Evolutionary conservation across 371 early-diverging fungal species (phyloP).

Genomic region (Cokeromyces recurvatus): DNA sequence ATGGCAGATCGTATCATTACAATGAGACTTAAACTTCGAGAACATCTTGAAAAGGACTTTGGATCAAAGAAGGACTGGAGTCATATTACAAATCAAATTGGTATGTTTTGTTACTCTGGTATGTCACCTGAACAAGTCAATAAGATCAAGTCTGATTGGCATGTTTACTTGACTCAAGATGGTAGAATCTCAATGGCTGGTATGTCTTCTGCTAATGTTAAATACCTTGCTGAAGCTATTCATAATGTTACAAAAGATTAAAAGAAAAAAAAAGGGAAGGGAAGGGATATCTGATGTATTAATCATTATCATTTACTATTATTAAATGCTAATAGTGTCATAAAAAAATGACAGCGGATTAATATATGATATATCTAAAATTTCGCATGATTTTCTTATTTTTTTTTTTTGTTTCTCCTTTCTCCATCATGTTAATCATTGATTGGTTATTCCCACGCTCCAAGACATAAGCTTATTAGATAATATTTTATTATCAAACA

Average conservation of each 20-base stretch:
- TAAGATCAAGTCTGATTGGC: constrained; percentile 79
- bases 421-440: no score
- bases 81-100: constrained; percentile 97
- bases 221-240: constrained; percentile 94
- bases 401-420: no score
- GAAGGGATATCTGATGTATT: no score
- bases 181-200: constrained; percentile 98
- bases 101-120: constrained; percentile 99
- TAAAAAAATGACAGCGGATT: no score
- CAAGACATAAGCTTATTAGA: no score
- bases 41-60: constrained; percentile 80
- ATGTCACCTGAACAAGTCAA: constrained; percentile 89
- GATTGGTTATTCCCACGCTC: no score
- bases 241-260: constrained; percentile 82
- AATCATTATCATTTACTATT: no score
- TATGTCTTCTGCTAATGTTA: constrained; percentile 88
- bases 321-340: no score
- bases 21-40: constrained; percentile 79
- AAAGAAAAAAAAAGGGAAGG: no score
- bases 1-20: constrained; percentile 98
- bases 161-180: constrained; percentile 93
- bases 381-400: no score
- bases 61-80: constrained; percentile 81
- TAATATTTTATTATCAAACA: no score
- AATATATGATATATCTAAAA: no score